These are phyloP conservation scores for Tuber magnatum DNA, from an alignment of 495 filamentous ascomycete genomes.

Conservation along the genomic window DNA sequence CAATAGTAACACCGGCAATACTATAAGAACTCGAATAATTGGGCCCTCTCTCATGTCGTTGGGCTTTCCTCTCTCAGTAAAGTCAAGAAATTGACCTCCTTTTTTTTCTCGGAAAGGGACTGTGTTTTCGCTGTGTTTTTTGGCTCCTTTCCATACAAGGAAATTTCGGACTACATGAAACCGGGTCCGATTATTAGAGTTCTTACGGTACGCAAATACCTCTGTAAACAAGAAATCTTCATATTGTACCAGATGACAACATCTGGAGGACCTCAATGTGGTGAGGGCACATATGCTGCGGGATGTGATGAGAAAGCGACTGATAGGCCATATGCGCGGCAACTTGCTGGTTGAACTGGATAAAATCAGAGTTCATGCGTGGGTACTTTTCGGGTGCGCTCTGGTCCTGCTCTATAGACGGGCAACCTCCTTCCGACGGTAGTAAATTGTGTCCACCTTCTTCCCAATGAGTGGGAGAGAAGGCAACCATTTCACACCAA, in stretches of 20 bases:
- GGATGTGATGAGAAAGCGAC: constrained; percentile 80
- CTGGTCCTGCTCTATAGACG: constrained; percentile 88
- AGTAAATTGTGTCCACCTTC: constrained; percentile 92
- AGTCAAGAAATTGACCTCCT: too few relatives aligned
- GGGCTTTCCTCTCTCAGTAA: too few relatives aligned
- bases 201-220: constrained; percentile 73
- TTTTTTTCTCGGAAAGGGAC: too few relatives aligned
- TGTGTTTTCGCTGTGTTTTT: too few relatives aligned
- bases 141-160: too few relatives aligned
- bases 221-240: constrained; percentile 91
- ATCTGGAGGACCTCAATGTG: constrained; percentile 82
- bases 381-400: constrained; percentile 78
- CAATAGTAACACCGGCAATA: constrained; percentile 56
- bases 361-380: constrained; percentile 94
- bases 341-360: constrained; percentile 97
- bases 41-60: too few relatives aligned
- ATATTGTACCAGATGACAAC: constrained; percentile 98
- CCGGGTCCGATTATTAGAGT: too few relatives aligned
- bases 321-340: constrained; percentile 98
- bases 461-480: constrained; percentile 71
- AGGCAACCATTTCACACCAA: constrained; percentile 72
- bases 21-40: too few relatives aligned
- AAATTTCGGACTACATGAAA: too few relatives aligned
- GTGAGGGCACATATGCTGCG: constrained; percentile 89
- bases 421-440: constrained; percentile 80